A percentile compares a stretch with the other conserved stretches of the same genome.
phyloP scores from a whole-genome alignment of 2,329 filamentous ascomycete genomes.

The Grosmannia huntii region DNA sequence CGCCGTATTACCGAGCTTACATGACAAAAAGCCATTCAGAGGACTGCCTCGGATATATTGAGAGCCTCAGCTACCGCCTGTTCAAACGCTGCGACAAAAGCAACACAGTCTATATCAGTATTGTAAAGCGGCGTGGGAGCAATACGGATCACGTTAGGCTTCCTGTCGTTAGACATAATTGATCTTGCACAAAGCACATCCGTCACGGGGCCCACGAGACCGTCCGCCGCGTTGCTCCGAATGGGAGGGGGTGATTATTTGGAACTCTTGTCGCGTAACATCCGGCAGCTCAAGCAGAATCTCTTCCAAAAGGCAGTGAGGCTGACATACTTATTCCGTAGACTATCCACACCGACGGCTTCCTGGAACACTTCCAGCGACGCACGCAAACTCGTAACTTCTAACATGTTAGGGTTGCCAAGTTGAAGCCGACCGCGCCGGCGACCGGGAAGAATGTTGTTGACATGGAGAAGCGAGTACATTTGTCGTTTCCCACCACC shows the following conservation, averaged over 20 bases:
- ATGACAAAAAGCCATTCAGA: background rate
- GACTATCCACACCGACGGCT: conserved; percentile 48
- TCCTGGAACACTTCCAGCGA: conserved; percentile 62
- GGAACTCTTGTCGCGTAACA: conserved; percentile 29
- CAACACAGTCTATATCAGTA: conserved; percentile 48
- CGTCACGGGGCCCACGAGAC: conserved; percentile 58
- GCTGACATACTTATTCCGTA: conserved; percentile 58
- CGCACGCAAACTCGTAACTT: conserved; percentile 62
- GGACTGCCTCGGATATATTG: background rate
- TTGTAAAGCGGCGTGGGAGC: conserved; percentile 81
- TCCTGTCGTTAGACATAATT: conserved; percentile 70
- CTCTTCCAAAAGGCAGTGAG: conserved; percentile 63
- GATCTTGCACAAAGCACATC: conserved; percentile 51
- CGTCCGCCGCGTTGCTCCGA: conserved; percentile 55
- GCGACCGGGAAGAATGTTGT: conserved; percentile 65
- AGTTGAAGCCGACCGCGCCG: conserved; percentile 72
- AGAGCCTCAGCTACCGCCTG: conserved; percentile 1
- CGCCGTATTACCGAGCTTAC: background rate
- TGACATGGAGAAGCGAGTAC: conserved; percentile 68
- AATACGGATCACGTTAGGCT: conserved; percentile 72
- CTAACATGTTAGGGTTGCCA: conserved; percentile 69
- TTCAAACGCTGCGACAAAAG: conserved; percentile 9
- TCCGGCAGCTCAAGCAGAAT: conserved; percentile 38
- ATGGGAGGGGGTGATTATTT: conserved; percentile 57
- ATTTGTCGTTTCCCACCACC: conserved; percentile 80